These are phyloP conservation scores for Hemileia vastatrix DNA, from an alignment of 1,284 basidiomycete species.

Conservation along the genomic window DNA sequence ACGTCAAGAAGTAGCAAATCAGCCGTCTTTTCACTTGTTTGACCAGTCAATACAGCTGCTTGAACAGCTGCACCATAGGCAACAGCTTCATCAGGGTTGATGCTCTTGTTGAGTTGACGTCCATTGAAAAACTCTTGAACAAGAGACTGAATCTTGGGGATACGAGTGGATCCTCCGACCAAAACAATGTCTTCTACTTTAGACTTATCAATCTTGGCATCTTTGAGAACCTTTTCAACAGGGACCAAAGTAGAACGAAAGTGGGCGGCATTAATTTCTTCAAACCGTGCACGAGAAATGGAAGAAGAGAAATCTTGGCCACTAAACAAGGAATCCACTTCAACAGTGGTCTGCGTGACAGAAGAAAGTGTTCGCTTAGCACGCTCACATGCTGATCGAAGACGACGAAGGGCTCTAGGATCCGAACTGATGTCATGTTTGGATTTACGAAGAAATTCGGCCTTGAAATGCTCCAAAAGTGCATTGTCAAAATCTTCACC, in stretches of 20 bases:
- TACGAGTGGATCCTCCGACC: slow-evolving; percentile 98
- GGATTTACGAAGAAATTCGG: slow-evolving; percentile 61
- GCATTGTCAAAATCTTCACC: slow-evolving; percentile 98
- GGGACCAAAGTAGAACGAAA: slow-evolving; percentile 98
- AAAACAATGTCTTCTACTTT: slow-evolving; percentile 99
- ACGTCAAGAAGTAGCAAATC: slow-evolving; percentile 93
- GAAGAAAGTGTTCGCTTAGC: slow-evolving; percentile 97
- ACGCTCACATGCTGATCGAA: slow-evolving; percentile 95
- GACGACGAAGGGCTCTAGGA: slow-evolving; percentile 85
- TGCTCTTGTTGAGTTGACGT: slow-evolving; percentile 93
- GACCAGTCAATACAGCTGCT: slow-evolving; percentile 88
- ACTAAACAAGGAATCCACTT: slow-evolving; percentile 92
- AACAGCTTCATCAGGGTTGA: slow-evolving; percentile 50
- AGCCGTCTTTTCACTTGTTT: slow-evolving; percentile 90
- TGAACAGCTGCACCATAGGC: slow-evolving; percentile 81
- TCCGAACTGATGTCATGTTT: slow-evolving; percentile 89
- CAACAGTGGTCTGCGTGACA: slow-evolving; percentile 76
- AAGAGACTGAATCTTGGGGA: slow-evolving; percentile 96
- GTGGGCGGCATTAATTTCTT: slow-evolving; percentile 88
- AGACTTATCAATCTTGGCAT: slow-evolving; percentile 91
- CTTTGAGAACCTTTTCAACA: slow-evolving; percentile 97
- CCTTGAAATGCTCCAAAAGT: slow-evolving; percentile 73
- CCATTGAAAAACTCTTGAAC: slow-evolving; percentile 98
- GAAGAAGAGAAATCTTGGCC: slow-evolving; percentile 76
- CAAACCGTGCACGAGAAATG: slow-evolving; percentile 98